phyloP scores from a whole-genome alignment of 2,329 filamentous ascomycete genomes.

The Monosporascus sp. region DNA sequence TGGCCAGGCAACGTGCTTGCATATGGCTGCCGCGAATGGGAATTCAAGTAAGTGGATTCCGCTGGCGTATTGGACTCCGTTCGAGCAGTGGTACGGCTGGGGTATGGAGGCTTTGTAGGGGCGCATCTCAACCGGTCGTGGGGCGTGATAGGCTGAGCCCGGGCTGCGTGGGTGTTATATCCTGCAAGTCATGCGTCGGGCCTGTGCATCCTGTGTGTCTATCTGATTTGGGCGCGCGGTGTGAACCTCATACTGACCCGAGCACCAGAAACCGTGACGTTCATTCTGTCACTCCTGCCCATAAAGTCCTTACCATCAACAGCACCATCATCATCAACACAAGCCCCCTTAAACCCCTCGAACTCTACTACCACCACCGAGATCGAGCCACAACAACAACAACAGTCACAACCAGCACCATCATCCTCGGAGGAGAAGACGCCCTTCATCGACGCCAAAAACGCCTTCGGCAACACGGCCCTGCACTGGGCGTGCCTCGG shows the following conservation, averaged over 20 bases:
- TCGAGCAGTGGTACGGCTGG: too few species aligned
- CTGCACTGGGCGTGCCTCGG: conserved; percentile 93
- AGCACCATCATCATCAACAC: conserved; percentile 9
- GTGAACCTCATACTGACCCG: not conserved
- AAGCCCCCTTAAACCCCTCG: conserved; percentile 7
- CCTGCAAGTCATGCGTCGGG: too few species aligned
- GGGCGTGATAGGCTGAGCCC: too few species aligned
- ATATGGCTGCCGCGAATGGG: conserved; percentile 92
- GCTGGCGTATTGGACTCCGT: not conserved
- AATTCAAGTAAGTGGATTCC: conserved; percentile 57
- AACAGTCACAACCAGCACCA: conserved; percentile 19
- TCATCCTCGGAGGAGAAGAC: conserved; percentile 28
- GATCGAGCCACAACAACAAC: conserved; percentile 1
- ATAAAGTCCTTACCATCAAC: conserved; percentile 16
- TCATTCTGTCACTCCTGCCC: conserved; percentile 37
- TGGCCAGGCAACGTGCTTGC: conserved; percentile 73
- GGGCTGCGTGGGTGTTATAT: too few species aligned
- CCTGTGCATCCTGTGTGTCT: conserved; percentile 3
- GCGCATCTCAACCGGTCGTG: too few species aligned
- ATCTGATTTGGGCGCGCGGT: not conserved
- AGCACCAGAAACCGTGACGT: conserved; percentile 35
- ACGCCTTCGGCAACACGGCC: conserved; percentile 81
- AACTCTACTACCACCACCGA: conserved; percentile 3
- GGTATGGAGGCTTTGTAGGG: too few species aligned
- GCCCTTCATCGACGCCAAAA: conserved; percentile 61